Evolutionary conservation across 495 filamentous ascomycete genomes (phyloP).

Genomic region (Neurospora intermedia): DNA sequence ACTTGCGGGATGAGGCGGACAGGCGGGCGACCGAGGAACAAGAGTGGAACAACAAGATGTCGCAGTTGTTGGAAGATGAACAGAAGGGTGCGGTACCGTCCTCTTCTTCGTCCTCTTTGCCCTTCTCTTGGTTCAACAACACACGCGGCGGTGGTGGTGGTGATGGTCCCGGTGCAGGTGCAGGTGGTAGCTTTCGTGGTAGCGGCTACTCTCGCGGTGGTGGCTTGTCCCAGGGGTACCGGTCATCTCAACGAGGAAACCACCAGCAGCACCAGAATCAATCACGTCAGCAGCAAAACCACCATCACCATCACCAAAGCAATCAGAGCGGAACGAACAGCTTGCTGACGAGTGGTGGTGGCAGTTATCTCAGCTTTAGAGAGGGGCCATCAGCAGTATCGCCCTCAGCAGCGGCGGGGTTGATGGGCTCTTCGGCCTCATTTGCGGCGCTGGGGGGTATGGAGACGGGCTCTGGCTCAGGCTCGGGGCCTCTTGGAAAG

Average conservation of each 20-base stretch:
- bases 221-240: neutral
- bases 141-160: slow-evolving; percentile 13
- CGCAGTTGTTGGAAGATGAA: slow-evolving; percentile 33
- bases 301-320: neutral
- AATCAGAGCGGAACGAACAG: slow-evolving; percentile 3
- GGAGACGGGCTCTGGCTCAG: slow-evolving; percentile 5
- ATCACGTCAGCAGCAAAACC: neutral
- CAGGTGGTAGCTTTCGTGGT: neutral
- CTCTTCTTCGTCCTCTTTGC: neutral
- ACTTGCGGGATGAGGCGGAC: slow-evolving; percentile 44
- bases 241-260: neutral
- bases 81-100: slow-evolving; percentile 23
- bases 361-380: slow-evolving; percentile 1
- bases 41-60: slow-evolving; percentile 35
- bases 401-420: slow-evolving; percentile 15
- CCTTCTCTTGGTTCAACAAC: neutral
- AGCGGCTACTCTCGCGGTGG: neutral
- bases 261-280: neutral
- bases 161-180: slow-evolving; percentile 12
- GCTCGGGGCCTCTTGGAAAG: slow-evolving; percentile 22
- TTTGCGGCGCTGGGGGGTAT: slow-evolving; percentile 7
- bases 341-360: slow-evolving; percentile 18
- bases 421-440: neutral
- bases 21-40: slow-evolving; percentile 40
- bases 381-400: slow-evolving; percentile 1